Conservation (phyloP, 495 filamentous ascomycete species). For the Hypoxylon rickii region DNA sequence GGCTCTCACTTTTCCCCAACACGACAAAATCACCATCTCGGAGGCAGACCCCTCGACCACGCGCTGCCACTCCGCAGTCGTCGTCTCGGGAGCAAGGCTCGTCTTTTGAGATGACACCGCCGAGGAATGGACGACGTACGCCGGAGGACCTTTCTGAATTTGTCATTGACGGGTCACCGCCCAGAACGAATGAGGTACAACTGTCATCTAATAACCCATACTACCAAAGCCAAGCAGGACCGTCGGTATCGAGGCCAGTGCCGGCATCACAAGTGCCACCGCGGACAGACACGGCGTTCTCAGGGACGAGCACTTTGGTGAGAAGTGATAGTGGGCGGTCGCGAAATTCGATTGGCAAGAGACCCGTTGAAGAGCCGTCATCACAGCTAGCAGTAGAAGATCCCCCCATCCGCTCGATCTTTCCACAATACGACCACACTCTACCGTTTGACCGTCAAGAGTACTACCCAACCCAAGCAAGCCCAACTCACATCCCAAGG, state of each 20-base stretch:
- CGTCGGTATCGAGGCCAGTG: constrained; percentile 44
- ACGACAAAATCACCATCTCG: constrained; percentile 41
- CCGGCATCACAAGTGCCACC: constrained; percentile 44
- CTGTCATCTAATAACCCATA: constrained; percentile 34
- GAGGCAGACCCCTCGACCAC: constrained; percentile 43
- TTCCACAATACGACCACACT: constrained; percentile 80
- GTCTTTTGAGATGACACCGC: constrained; percentile 39
- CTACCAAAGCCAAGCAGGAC: constrained; percentile 38
- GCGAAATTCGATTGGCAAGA: constrained; percentile 54
- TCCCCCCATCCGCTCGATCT: constrained; percentile 62
- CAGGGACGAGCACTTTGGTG: constrained; percentile 55
- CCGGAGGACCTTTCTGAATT: constrained; percentile 42
- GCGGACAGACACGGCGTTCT: constrained; percentile 54
- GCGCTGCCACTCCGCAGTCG: constrained; percentile 45
- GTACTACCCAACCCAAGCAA: constrained; percentile 66
- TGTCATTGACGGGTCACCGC: constrained; percentile 43
- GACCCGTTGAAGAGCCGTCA: constrained; percentile 41
- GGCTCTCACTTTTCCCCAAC: constrained; percentile 58
- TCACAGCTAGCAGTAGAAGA: constrained; percentile 36
- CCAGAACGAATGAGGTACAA: constrained; percentile 9
- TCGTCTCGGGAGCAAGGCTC: constrained; percentile 36
- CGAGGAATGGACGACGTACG: constrained; percentile 40
- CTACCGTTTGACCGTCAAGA: constrained; percentile 68
- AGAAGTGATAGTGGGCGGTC: constrained; percentile 52
- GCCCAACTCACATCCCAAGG: constrained; percentile 57